Conservation (phyloP, 805 yeast species). For the Torulaspora indica region DNA sequence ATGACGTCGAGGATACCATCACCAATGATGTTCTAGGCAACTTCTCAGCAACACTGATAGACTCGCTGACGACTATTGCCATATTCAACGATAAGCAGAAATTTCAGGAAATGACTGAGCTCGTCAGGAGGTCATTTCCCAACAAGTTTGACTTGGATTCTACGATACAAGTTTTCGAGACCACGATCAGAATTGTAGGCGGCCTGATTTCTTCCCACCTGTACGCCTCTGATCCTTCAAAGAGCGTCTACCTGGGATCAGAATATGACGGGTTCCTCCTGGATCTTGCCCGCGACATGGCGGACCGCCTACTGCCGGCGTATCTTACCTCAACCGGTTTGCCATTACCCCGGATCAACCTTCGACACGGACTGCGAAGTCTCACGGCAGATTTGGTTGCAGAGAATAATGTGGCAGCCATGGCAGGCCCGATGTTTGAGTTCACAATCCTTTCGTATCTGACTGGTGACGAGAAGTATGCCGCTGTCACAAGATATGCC, state of each 20-base stretch:
- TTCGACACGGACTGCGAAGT: slow-evolving; percentile 47
- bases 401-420: slow-evolving; percentile 86
- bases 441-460: slow-evolving; percentile 68
- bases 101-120: slow-evolving; percentile 45
- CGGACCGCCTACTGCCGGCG: slow-evolving; percentile 63
- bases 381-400: slow-evolving; percentile 43
- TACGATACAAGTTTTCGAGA: slow-evolving; percentile 83
- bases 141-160: slow-evolving; percentile 56
- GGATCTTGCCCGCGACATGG: slow-evolving; percentile 68
- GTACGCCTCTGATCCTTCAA: slow-evolving; percentile 50
- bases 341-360: slow-evolving; percentile 77
- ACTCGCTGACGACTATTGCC: slow-evolving; percentile 73
- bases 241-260: slow-evolving; percentile 37
- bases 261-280: slow-evolving; percentile 70
- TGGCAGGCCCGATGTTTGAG: slow-evolving; percentile 77
- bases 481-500: slow-evolving; percentile 53
- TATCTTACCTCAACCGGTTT: slow-evolving; percentile 59
- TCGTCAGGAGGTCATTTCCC: slow-evolving; percentile 38
- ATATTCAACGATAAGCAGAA: slow-evolving; percentile 59
- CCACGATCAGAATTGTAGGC: slow-evolving; percentile 77
- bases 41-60: slow-evolving; percentile 71
- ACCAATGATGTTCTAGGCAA: slow-evolving; percentile 85
- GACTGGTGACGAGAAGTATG: slow-evolving; percentile 71
- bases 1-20: slow-evolving; percentile 48
- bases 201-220: slow-evolving; percentile 76